Evolutionary conservation across 768 basidiomycete genomes (phyloP), one percentile per base, ranked within the genome.

Genomic region (Gloeopeniophorella convolvens): DNA sequence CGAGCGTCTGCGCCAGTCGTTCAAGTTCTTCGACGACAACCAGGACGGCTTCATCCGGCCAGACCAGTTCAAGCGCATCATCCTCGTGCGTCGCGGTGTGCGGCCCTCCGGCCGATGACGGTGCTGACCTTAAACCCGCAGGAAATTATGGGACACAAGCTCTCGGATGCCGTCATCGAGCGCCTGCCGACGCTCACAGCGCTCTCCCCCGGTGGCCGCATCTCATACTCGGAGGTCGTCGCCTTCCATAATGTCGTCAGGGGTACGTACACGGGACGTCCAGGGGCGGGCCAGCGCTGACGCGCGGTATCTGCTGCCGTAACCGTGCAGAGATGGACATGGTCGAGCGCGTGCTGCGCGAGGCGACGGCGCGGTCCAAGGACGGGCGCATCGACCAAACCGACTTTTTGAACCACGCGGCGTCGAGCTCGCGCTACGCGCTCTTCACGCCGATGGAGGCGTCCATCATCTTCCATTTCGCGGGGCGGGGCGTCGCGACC

Each of bases 361-460:
- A 94, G 66, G 90, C 92, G 12, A 90, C 86, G 9, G 77, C 82
- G 4, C 90, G 87, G 66, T 86, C 85, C 52, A 94, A 89, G 65
- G 96, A 99, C 61, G 95, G 95, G 5, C 85, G 92, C 44, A 97
- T 99, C 71, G 87, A 91, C 66, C 83, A 92, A 63, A 79, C 82
- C n/a, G 96, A 98, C 67, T 98, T 99, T 69, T 75, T 95, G 50
- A 86, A 97, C 65, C 74, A 96, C 65, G 80, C 92, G 12, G 83
- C 88, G 23, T 78, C 83, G 30, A 85, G 74, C 58, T 90, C 94
- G 59, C 86, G 95, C 31, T 97, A 98, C 66, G 87, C 90, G 32
- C 77, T 95, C 45, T 97, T 97, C 67, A 94, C 92, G 0, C 95
- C 95, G 4, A 95, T 97, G 89, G 95, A 98, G 67, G 91, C 88